phyloP scores from a whole-genome alignment of 140 eudicot species.

The Artemisia princeps region DNA sequence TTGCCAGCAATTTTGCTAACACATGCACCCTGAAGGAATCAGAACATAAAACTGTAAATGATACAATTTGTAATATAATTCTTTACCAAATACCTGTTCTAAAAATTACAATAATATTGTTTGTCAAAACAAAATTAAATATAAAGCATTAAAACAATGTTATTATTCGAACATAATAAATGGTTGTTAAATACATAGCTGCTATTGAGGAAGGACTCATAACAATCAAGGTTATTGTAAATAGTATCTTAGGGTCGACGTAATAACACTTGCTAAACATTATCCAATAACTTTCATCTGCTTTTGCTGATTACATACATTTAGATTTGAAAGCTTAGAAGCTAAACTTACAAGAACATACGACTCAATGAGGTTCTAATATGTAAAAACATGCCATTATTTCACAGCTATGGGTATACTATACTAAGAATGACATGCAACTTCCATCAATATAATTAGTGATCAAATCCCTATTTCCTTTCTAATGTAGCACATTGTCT shows the following conservation, averaged over 20 bases:
- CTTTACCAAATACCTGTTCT: too few relatives aligned
- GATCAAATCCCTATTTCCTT: not conserved
- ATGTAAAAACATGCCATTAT: not conserved
- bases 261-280: not conserved
- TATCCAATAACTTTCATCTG: not conserved
- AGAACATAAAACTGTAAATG: not conserved
- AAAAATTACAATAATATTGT: too few relatives aligned
- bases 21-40: slow-evolving; percentile 78
- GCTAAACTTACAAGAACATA: not conserved
- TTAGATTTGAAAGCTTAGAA: not conserved
- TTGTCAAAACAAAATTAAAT: too few relatives aligned
- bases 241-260: not conserved
- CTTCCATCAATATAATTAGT: not conserved
- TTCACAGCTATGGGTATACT: not conserved
- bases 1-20: slow-evolving; percentile 73
- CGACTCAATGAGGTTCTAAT: not conserved
- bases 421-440: slow-evolving; percentile 2
- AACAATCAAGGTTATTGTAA: too few relatives aligned
- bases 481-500: not conserved
- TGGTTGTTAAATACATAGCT: too few relatives aligned
- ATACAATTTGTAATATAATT: too few relatives aligned
- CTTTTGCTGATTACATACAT: not conserved
- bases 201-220: too few relatives aligned
- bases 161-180: too few relatives aligned
- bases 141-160: too few relatives aligned